phyloP scores from a whole-genome alignment of 2,329 filamentous ascomycete species.

The Tolypocladium sp. region DNA sequence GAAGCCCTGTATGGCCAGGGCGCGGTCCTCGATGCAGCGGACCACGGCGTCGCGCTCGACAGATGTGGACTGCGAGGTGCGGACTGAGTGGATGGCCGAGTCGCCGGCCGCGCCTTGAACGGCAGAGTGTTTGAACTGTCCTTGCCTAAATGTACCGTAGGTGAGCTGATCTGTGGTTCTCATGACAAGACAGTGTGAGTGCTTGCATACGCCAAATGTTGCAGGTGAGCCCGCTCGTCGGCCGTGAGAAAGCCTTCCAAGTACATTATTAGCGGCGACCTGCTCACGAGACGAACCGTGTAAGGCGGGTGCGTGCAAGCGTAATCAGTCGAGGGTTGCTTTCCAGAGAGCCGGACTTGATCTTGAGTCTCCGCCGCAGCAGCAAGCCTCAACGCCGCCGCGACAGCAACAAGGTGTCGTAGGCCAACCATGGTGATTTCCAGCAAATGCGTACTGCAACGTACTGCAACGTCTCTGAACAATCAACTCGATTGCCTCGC shows the following conservation, averaged over 20 bases:
- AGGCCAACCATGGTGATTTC: background rate
- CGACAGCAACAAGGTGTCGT: background rate
- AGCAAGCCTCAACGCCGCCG: background rate
- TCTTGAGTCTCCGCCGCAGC: background rate
- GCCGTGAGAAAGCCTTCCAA: slow-evolving; percentile 35
- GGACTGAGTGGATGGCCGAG: slow-evolving; percentile 25
- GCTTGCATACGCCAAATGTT: slow-evolving; percentile 27
- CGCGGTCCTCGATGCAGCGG: slow-evolving; percentile 37
- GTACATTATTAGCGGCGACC: slow-evolving; percentile 40
- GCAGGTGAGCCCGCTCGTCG: slow-evolving; percentile 31
- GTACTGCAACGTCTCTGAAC: background rate
- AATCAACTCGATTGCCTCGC: too few species aligned
- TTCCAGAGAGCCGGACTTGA: background rate
- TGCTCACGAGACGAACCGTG: slow-evolving; percentile 33
- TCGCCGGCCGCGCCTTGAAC: slow-evolving; percentile 24
- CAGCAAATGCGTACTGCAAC: background rate
- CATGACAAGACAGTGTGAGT: background rate
- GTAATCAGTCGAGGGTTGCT: slow-evolving; percentile 4
- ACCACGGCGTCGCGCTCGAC: slow-evolving; percentile 29
- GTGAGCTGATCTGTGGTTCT: background rate
- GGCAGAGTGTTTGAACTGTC: slow-evolving; percentile 34
- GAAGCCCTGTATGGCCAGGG: slow-evolving; percentile 35
- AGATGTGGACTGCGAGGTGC: slow-evolving; percentile 36
- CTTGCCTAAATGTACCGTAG: slow-evolving; percentile 18
- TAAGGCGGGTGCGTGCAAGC: slow-evolving; percentile 23